phyloP scores from a whole-genome alignment of 78 protist genomes.

The Dictyostelium firmibasis region DNA sequence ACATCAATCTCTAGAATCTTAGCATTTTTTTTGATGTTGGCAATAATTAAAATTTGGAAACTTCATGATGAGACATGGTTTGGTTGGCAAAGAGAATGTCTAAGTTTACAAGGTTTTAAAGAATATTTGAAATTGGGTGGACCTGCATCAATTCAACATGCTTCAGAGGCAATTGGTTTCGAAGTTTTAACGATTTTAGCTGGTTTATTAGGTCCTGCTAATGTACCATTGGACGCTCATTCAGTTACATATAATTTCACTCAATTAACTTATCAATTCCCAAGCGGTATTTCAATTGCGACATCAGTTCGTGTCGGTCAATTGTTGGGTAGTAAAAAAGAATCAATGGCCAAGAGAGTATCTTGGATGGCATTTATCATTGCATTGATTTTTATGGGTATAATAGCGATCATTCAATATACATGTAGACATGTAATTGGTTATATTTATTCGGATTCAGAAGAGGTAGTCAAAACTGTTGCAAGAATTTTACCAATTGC shows the following conservation, averaged over 20 bases:
- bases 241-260: conserved; percentile 57
- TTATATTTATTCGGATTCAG: conserved; percentile 4
- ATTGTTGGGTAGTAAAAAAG: conserved; percentile 13
- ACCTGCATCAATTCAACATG: conserved; percentile 66
- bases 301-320: conserved; percentile 67
- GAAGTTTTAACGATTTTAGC: conserved; percentile 68
- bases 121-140: conserved; percentile 43
- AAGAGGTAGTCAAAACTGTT: conserved; percentile 7
- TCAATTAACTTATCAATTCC: conserved; percentile 51
- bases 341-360: conserved; percentile 7
- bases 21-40: conserved; percentile 24
- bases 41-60: conserved; percentile 10
- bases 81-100: conserved; percentile 28
- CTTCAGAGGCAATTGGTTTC: conserved; percentile 55
- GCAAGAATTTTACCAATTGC: conserved; percentile 29
- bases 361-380: conserved; percentile 42
- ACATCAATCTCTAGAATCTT: conserved; percentile 58
- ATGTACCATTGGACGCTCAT: conserved; percentile 39
- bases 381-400: conserved; percentile 23
- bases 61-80: conserved; percentile 58
- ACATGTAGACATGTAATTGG: conserved; percentile 39
- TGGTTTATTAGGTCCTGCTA: neutral
- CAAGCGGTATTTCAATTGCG: conserved; percentile 56
- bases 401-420: conserved; percentile 30
- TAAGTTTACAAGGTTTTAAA: conserved; percentile 2